phyloP scores from a whole-genome alignment of 208 protist genomes.

The Herpetomonas tarakana region DNA sequence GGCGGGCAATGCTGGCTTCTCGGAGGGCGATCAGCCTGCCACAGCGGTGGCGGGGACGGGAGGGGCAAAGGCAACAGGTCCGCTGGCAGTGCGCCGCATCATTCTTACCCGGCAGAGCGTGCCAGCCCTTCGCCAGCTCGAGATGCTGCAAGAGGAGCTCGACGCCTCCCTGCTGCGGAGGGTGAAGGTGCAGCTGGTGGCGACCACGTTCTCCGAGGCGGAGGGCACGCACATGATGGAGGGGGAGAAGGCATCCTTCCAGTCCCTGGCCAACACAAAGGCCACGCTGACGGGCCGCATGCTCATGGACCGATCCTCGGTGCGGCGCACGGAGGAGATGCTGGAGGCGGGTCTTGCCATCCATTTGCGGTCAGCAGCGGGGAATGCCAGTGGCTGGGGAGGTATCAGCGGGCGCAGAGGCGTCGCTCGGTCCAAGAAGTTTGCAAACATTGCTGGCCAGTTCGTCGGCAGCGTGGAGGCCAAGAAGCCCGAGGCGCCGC shows the following conservation, averaged over 20 bases:
- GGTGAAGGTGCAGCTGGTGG: constrained; percentile 68
- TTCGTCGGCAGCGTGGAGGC: background rate
- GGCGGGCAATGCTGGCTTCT: too few relatives aligned
- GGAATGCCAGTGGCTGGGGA: background rate
- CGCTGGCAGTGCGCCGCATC: constrained; percentile 27
- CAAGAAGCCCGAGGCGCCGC: constrained; percentile 14
- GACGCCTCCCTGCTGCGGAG: constrained; percentile 11
- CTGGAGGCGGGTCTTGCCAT: constrained; percentile 39
- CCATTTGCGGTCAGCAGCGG: constrained; percentile 3
- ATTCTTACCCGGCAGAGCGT: constrained; percentile 48
- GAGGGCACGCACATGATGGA: constrained; percentile 31
- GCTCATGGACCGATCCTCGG: constrained; percentile 42
- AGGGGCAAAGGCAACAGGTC: background rate
- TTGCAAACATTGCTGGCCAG: background rate
- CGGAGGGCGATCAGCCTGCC: too few relatives aligned
- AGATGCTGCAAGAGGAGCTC: constrained; percentile 68
- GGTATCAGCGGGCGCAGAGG: background rate
- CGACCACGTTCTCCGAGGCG: constrained; percentile 30
- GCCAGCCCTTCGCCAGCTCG: constrained; percentile 51
- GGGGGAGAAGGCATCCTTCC: constrained; percentile 63
- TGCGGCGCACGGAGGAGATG: constrained; percentile 49
- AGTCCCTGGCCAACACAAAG: constrained; percentile 67
- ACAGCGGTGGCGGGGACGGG: too few relatives aligned
- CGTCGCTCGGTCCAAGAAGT: background rate
- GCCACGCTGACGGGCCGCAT: constrained; percentile 65